Percentiles rank a stretch among this genome's conserved stretches.
These are phyloP conservation scores for Rubia balearica DNA, from an alignment of 305 asterid species.

Conservation along the genomic window DNA sequence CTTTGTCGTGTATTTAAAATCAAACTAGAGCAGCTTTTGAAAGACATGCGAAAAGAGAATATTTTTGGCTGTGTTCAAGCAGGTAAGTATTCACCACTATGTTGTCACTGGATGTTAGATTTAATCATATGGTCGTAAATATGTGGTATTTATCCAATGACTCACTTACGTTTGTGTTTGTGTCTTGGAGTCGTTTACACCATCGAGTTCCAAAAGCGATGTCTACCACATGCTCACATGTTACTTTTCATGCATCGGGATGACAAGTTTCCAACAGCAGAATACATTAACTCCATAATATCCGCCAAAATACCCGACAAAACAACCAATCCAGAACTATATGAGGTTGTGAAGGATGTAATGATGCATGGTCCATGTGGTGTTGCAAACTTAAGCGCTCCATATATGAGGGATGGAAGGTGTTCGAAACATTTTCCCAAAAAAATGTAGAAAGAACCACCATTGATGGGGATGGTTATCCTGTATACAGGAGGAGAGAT, in stretches of 20 bases:
- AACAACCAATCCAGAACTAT: background rate
- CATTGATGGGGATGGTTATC: slow-evolving; percentile 6
- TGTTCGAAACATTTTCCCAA: background rate
- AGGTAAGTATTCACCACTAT: too few species aligned
- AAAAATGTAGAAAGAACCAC: background rate
- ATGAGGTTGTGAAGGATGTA: background rate
- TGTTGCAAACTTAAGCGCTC: background rate
- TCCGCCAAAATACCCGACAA: background rate
- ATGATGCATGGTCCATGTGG: slow-evolving; percentile 6
- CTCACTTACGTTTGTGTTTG: too few species aligned
- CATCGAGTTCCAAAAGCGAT: too few species aligned
- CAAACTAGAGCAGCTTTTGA: background rate
- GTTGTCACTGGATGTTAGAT: too few species aligned
- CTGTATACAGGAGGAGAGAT: background rate
- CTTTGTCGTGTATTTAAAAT: background rate
- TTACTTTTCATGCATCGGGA: background rate
- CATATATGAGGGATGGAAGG: background rate
- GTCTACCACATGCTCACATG: background rate
- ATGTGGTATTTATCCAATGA: too few species aligned
- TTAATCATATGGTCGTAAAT: too few species aligned
- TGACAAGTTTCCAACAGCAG: background rate
- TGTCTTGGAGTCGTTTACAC: too few species aligned
- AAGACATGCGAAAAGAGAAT: background rate
- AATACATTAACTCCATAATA: background rate
- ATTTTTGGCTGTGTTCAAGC: background rate